phyloP scores from a whole-genome alignment of 2,329 filamentous ascomycete species.

The Penicillium sp. region DNA sequence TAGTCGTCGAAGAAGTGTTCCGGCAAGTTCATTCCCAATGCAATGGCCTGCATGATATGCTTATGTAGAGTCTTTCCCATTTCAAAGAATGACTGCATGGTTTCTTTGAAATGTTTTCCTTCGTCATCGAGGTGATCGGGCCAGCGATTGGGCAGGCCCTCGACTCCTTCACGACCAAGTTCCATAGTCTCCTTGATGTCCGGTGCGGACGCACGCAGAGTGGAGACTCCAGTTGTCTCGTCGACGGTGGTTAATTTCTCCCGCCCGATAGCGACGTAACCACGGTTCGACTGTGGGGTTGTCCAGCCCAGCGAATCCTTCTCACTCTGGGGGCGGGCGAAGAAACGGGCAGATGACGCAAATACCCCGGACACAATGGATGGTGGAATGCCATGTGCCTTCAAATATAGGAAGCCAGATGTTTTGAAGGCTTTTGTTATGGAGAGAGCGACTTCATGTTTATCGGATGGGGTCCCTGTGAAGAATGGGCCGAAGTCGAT shows the following conservation, averaged over 20 bases:
- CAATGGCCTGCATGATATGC: constrained; percentile 80
- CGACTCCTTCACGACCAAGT: constrained; percentile 61
- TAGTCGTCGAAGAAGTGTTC: constrained; percentile 74
- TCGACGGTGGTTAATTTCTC: constrained; percentile 67
- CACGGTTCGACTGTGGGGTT: constrained; percentile 69
- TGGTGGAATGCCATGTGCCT: constrained; percentile 70
- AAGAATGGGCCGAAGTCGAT: constrained; percentile 78
- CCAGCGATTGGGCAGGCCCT: constrained; percentile 74
- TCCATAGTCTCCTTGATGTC: constrained; percentile 61
- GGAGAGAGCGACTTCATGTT: constrained; percentile 64
- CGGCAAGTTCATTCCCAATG: constrained; percentile 73
- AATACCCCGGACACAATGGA: constrained; percentile 64
- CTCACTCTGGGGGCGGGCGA: constrained; percentile 59
- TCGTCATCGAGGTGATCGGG: constrained; percentile 57
- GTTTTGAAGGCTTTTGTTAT: constrained; percentile 79
- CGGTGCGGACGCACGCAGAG: constrained; percentile 53
- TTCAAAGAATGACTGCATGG: constrained; percentile 74
- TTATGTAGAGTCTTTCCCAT: constrained; percentile 72
- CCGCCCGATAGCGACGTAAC: constrained; percentile 68
- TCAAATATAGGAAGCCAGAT: constrained; percentile 86
- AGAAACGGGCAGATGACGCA: constrained; percentile 67
- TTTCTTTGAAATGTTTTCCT: constrained; percentile 63
- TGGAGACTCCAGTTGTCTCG: constrained; percentile 58
- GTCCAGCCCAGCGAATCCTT: constrained; percentile 72
- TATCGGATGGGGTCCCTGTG: constrained; percentile 59